Percentiles rank a stretch among this genome's conserved stretches.
Evolutionary conservation across 345 rosid species (phyloP).

Genomic region (Aquilaria malaccensis): DNA sequence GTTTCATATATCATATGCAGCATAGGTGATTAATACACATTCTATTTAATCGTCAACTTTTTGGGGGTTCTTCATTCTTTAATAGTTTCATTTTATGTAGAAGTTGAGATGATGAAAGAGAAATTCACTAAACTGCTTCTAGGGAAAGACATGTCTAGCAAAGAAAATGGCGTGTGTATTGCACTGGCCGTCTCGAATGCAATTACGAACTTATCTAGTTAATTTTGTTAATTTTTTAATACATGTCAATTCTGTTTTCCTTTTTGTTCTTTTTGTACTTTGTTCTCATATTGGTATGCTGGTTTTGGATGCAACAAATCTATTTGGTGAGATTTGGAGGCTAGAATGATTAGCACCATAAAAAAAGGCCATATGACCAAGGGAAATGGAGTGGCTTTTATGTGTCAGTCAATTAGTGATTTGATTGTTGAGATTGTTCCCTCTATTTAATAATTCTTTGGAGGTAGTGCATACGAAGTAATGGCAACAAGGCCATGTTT

Average conservation of each 20-base stretch:
- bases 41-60: too few species aligned
- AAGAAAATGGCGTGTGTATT: slow-evolving; percentile 95
- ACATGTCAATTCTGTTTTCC: neutral
- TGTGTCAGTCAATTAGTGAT: slow-evolving; percentile 95
- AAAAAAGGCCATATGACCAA: slow-evolving; percentile 85
- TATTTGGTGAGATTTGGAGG: slow-evolving; percentile 94
- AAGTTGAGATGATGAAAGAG: slow-evolving; percentile 96
- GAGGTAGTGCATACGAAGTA: slow-evolving; percentile 88
- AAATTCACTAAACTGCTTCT: slow-evolving; percentile 92
- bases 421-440: slow-evolving; percentile 96
- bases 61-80: too few species aligned
- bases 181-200: slow-evolving; percentile 98
- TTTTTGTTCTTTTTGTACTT: neutral
- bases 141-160: slow-evolving; percentile 99
- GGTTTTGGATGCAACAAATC: slow-evolving; percentile 53
- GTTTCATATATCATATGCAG: too few species aligned
- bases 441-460: slow-evolving; percentile 79
- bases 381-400: slow-evolving; percentile 95
- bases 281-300: neutral
- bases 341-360: slow-evolving; percentile 75
- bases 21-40: too few species aligned
- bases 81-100: slow-evolving; percentile 20
- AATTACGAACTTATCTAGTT: slow-evolving; percentile 94
- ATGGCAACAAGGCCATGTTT: slow-evolving; percentile 86
- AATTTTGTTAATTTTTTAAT: slow-evolving; percentile 11